Conservation (phyloP, 306 rosid species). For the Cucumis melo region DNA sequence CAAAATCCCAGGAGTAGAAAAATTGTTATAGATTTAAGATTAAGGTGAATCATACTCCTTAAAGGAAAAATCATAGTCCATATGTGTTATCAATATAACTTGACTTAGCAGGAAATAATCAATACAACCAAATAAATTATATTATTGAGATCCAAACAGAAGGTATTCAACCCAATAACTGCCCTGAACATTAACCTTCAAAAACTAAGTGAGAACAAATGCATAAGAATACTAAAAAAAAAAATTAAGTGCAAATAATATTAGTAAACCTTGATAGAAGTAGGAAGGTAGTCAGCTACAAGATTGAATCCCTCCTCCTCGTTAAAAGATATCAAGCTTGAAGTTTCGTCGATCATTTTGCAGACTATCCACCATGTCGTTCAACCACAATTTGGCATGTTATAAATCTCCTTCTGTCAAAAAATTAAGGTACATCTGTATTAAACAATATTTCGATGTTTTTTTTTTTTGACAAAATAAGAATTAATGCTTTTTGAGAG, state of each 20-base stretch:
- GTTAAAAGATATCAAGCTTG: conserved; percentile 23
- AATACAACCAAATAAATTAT: neutral
- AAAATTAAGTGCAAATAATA: neutral
- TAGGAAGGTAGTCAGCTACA: too few relatives aligned
- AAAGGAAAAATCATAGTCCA: neutral
- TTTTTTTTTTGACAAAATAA: too few relatives aligned
- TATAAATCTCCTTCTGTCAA: too few relatives aligned
- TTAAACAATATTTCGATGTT: too few relatives aligned
- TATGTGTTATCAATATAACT: neutral
- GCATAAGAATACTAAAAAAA: neutral
- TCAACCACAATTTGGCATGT: too few relatives aligned
- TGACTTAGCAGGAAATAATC: neutral
- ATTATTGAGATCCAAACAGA: neutral
- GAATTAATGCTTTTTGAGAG: too few relatives aligned
- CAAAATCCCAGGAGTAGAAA: neutral
- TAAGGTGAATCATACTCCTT: neutral
- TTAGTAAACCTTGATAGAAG: conserved; percentile 55
- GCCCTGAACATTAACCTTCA: neutral
- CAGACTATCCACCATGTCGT: too few relatives aligned
- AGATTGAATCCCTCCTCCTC: conserved; percentile 47
- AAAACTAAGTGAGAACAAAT: neutral
- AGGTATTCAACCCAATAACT: neutral
- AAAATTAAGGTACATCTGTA: too few relatives aligned
- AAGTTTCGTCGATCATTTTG: conserved; percentile 19
- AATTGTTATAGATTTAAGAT: neutral